Conservation (phyloP, 192 early-diverging fungal species). For the Rhizoclosmatium globosum region DNA sequence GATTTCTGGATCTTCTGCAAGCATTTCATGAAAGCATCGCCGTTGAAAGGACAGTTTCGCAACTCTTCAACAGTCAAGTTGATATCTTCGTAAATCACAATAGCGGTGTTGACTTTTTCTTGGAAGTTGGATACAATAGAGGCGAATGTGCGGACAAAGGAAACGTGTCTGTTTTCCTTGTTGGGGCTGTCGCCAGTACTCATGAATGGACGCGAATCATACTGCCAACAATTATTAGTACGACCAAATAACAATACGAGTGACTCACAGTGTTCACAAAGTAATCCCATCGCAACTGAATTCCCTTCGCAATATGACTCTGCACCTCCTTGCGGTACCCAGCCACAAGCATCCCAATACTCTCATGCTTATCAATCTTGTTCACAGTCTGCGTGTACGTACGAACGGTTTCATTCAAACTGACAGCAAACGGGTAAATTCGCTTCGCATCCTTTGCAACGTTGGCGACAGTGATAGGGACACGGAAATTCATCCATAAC, state of each 20-base stretch:
- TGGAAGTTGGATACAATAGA: slow-evolving; percentile 90
- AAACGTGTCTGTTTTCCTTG: slow-evolving; percentile 86
- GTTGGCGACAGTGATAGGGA: slow-evolving; percentile 89
- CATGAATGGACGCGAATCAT: slow-evolving; percentile 59
- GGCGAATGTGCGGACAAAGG: slow-evolving; percentile 96
- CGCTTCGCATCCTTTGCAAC: slow-evolving; percentile 95
- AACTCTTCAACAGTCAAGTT: slow-evolving; percentile 84
- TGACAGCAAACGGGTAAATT: slow-evolving; percentile 98
- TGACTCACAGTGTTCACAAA: slow-evolving; percentile 77
- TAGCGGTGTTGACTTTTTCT: slow-evolving; percentile 89
- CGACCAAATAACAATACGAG: slow-evolving; percentile 7
- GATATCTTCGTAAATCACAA: slow-evolving; percentile 86
- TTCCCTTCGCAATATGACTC: slow-evolving; percentile 77
- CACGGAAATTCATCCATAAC: slow-evolving; percentile 93
- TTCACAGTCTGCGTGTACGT: slow-evolving; percentile 89
- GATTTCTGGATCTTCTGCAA: slow-evolving; percentile 88
- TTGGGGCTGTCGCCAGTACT: slow-evolving; percentile 54
- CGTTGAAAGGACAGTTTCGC: slow-evolving; percentile 77
- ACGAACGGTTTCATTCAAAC: slow-evolving; percentile 92
- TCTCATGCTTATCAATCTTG: slow-evolving; percentile 78
- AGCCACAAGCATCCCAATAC: slow-evolving; percentile 82
- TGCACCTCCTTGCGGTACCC: slow-evolving; percentile 97
- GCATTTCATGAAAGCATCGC: slow-evolving; percentile 69
- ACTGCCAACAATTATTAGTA: slow-evolving; percentile 28
- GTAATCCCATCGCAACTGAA: slow-evolving; percentile 88